Evolutionary conservation across 1,284 basidiomycete species (phyloP), one percentile per base, ranked within the genome.

Genomic region (Puccinia horiana): DNA sequence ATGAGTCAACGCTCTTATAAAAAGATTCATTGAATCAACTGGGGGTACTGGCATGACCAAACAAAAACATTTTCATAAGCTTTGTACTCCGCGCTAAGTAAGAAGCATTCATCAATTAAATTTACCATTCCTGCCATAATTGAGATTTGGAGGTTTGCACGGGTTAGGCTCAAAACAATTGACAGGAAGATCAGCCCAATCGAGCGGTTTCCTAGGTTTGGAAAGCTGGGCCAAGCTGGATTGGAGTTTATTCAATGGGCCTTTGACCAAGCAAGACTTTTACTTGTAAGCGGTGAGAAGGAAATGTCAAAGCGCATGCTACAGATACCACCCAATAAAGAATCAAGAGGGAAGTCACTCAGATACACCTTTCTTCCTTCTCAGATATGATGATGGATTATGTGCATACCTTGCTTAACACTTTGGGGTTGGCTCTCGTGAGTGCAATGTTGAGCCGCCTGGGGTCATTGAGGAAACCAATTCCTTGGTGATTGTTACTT

Each of bases 281-380:
- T 98, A 96, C 89, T 99, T 99, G 91, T 96, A 99, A 87, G 99
- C 97, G 0, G 95, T 97, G 77, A 99, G 90, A 77, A 99, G 91
- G 87, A 96, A 96, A 87, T 99, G 95, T 97, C 97, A 99, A 12
- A 99, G 90, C 2, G 95, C 94, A 86, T 98, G 96, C 95, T 98
- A 75, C 79, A 76, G 35, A 63, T 4, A n/a, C 16, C 29, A 29
- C 14, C 61, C 61, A 52, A 26, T 76, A 54, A 73, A 77, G 82
- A 76, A 82, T 44, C 37, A n/a, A 4, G 47, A 69, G 3, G 23
- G 29, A 6, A 3, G 5, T 69, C 42, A 69, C 14, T 35, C 5
- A 63, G 1, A 63, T 6, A 63, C 16, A 42, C 16, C 40, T 1
- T 4, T 23, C 14, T 54, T 70, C 18, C 42, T n/a, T 49, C n/a